Evolutionary conservation across 2,329 filamentous ascomycete species (phyloP), one percentile per base, ranked within the genome.

Genomic region (Mollisia scopiformis): DNA sequence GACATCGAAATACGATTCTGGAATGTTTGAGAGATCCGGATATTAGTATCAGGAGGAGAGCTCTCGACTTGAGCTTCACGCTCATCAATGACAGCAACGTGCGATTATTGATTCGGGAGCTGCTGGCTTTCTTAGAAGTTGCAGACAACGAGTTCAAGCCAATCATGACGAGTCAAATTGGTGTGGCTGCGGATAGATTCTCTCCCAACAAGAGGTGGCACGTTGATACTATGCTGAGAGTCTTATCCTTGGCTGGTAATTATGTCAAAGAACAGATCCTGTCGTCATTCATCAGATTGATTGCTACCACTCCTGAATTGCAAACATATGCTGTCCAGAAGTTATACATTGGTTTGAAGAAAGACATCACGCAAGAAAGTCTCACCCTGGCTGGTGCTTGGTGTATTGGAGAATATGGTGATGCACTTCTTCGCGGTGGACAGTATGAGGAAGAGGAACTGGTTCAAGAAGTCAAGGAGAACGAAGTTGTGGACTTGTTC

Each of bases 101-200:
- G 35, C 88, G 95, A 39, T 91, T 98, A 4, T 83, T 99, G 39
- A 95, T 99, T 62, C 83, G 96, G 65, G 96, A 99, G 74, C 82
- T 99, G 41, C 82, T 99, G 46, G 93, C 95, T 6, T 99, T 99
- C 82, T 78, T 99, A 60, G 95, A 99, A 75, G 93, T 97, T 55
- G 94, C 96, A 57, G 95, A 99, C 72, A 97, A 96, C 67, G 95
- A 99, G 76, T 99, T 99, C 80, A 99, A 99, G 79, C 92, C 95
- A 6, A 92, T 92, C 56, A 97, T 99, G 93, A 99, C 95, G 1
- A 95, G 90, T 56, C 95, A 99, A 73, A 99, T 99, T 74, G 95
- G 95, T 25, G 92, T 99, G 70, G 95, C 96, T 11, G 95, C 96
- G 6, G 95, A 99, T 76, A 88, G 94, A 67, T 99, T 92, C 76